Percentiles rank a stretch among this genome's conserved stretches.
These are phyloP conservation scores for Colletotrichum chlorophyti DNA, from an alignment of 2,329 filamentous ascomycete genomes.

Conservation along the genomic window DNA sequence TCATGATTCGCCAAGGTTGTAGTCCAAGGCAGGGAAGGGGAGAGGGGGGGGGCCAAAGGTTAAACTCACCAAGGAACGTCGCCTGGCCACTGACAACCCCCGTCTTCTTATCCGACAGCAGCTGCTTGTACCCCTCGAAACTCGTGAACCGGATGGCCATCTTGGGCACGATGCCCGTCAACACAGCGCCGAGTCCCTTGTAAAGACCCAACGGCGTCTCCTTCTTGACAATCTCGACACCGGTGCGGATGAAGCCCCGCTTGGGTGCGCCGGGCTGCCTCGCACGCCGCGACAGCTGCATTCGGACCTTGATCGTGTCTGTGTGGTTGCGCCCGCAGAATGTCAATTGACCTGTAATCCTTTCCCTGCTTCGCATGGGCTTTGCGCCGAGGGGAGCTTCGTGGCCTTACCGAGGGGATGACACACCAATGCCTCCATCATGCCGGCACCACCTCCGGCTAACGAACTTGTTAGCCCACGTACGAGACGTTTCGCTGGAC, in stretches of 20 bases:
- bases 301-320: slow-evolving; percentile 99
- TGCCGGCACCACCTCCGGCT: slow-evolving; percentile 96
- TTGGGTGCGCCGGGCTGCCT: slow-evolving; percentile 82
- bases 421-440: slow-evolving; percentile 98
- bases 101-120: slow-evolving; percentile 72
- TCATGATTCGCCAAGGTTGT: too few species aligned
- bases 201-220: slow-evolving; percentile 94
- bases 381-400: too few species aligned
- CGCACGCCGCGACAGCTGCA: slow-evolving; percentile 93
- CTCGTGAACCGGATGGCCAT: slow-evolving; percentile 99
- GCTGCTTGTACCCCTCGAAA: slow-evolving; percentile 93
- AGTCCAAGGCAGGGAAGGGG: too few species aligned
- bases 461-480: slow-evolving; percentile 21
- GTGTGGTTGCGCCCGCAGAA: neutral
- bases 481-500: neutral
- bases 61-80: slow-evolving; percentile 62
- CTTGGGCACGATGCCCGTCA: slow-evolving; percentile 97
- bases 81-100: slow-evolving; percentile 73
- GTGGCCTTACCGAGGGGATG: slow-evolving; percentile 84
- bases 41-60: too few species aligned
- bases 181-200: slow-evolving; percentile 95
- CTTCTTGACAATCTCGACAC: slow-evolving; percentile 82
- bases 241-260: slow-evolving; percentile 87
- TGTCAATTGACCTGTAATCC: neutral
- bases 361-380: too few species aligned